Evolutionary conservation across 768 basidiomycete genomes (phyloP), one percentile per base, ranked within the genome.

Genomic region (Paxillus rubicundulus): DNA sequence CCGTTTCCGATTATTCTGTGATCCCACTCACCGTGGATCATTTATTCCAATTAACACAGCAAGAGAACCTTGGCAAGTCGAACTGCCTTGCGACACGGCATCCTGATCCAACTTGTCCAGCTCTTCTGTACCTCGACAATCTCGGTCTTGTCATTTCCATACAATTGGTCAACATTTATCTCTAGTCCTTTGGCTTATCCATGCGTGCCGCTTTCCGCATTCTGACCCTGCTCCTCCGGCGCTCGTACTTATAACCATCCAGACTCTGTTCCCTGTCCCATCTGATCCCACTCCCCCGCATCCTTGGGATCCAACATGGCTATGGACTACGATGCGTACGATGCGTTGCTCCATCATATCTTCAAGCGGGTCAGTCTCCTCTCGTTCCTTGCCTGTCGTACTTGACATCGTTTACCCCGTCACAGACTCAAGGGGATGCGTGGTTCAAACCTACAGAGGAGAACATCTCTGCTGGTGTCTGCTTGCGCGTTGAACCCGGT

Each of bases 381-480:
- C 32, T 0, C n/a, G n/a, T n/a, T 50, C 43, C 27, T 16, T 28
- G 9, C 36, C 46, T 14, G 36, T 53, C 46, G 14, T 18, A 37
- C 9, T 7, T 3, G 3, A 13, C 6, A 44, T 60, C 42, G 50
- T 8, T 41, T 16, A 44, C 14, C 33, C 5, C 14, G 33, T 33
- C 9, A 20, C 72, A 89, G 86, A 90, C 89, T 1, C 86, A 89
- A 63, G 82, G 85, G 2, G 87, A 89, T 53, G 85, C 89, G 7
- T 91, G 89, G 89, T 90, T 91, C 70, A 91, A 89, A 61, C 88
- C 88, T 4, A 82, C 87, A 0, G 86, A 89, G 61, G 89, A 92
- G 69, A 90, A 89, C 62, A 73, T 89, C 47, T 82, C 86, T 52
- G 86, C 85, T 0, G 89, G 89, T 43, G 87, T 92, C 56, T 90